A percentile compares a stretch with the other conserved stretches of the same genome.
Conservation (phyloP, 768 basidiomycete genomes). For the Trametes maxima region DNA sequence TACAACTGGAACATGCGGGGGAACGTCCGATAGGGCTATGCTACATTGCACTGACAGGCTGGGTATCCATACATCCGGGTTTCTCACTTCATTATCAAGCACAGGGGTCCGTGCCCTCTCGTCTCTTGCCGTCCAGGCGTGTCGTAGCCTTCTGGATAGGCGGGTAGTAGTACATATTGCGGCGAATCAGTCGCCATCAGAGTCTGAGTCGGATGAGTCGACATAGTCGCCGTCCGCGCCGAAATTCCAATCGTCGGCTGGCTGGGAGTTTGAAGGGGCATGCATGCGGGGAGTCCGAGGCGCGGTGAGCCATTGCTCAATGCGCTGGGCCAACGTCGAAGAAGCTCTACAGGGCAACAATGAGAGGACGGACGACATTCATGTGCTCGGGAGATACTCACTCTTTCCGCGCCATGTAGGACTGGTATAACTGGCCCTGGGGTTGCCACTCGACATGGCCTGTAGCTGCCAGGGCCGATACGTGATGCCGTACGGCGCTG, state of each 20-base stretch:
- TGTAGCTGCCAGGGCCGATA: constrained; percentile 47
- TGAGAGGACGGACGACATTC: background rate
- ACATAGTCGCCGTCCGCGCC: too few species aligned
- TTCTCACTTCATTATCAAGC: background rate
- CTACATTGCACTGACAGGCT: background rate
- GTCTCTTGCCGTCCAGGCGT: background rate
- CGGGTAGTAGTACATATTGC: too few species aligned
- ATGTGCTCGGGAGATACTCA: constrained; percentile 34
- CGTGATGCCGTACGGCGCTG: constrained; percentile 59
- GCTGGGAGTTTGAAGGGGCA: too few species aligned
- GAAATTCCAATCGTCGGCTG: too few species aligned
- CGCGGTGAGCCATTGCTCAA: background rate
- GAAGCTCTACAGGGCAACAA: background rate
- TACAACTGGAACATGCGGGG: background rate
- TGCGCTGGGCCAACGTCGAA: background rate
- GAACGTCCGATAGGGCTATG: background rate
- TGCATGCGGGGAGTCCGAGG: background rate
- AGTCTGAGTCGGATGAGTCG: too few species aligned
- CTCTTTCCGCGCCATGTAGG: constrained; percentile 60
- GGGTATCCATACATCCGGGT: background rate
- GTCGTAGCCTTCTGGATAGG: too few species aligned
- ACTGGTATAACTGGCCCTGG: constrained; percentile 47
- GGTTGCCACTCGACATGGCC: constrained; percentile 56
- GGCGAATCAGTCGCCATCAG: too few species aligned
- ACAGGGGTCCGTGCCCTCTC: background rate